These are phyloP conservation scores for Suhomyces vadensis DNA, from an alignment of 805 yeast genomes.

Conservation along the genomic window DNA sequence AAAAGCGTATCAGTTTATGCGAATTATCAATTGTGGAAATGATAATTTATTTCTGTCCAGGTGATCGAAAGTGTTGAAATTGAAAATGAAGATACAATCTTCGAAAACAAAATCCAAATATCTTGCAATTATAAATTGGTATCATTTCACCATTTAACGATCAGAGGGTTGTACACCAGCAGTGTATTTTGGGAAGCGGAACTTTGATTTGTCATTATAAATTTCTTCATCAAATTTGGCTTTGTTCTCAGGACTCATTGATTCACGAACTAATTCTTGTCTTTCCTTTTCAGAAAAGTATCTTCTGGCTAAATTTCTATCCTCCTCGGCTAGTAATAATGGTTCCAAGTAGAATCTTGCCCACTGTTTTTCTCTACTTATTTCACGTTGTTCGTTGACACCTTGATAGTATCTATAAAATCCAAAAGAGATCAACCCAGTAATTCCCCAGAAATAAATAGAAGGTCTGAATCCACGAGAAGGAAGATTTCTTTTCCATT, in stretches of 20 bases:
- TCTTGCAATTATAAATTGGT: background rate
- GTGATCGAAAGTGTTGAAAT: background rate
- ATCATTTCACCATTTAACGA: conserved; percentile 15
- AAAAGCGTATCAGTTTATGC: background rate
- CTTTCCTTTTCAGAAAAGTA: conserved; percentile 62
- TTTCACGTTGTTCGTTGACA: conserved; percentile 73
- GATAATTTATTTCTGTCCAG: background rate
- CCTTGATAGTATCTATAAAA: conserved; percentile 66
- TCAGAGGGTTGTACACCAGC: conserved; percentile 41
- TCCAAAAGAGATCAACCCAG: conserved; percentile 68
- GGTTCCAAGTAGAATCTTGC: conserved; percentile 73
- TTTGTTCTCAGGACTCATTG: conserved; percentile 39
- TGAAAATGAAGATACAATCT: background rate
- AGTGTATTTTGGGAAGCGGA: conserved; percentile 43
- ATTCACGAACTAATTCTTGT: conserved; percentile 54
- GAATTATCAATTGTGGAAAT: conserved; percentile 3
- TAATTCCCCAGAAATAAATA: conserved; percentile 64
- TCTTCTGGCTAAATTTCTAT: conserved; percentile 75
- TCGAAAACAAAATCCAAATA: background rate
- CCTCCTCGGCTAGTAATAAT: conserved; percentile 76
- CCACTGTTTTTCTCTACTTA: conserved; percentile 75
- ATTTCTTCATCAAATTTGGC: conserved; percentile 45
- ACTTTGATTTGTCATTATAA: conserved; percentile 45
- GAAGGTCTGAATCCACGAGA: conserved; percentile 82
- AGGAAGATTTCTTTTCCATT: conserved; percentile 87